These are phyloP conservation scores for Pseudogymnoascus sp. DNA, from an alignment of 2,329 filamentous ascomycete species.

Conservation along the genomic window DNA sequence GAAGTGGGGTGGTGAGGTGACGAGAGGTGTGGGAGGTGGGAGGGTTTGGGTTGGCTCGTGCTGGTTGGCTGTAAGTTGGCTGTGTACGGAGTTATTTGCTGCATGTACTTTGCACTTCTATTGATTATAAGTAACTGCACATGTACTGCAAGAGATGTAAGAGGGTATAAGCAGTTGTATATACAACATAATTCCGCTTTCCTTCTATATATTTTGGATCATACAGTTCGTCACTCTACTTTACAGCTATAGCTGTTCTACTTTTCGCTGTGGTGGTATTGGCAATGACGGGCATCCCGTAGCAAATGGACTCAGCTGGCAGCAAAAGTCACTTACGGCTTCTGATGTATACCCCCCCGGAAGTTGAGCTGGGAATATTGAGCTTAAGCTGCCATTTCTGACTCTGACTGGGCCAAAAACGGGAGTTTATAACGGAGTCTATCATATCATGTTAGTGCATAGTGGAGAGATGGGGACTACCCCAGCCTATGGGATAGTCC, in stretches of 20 bases:
- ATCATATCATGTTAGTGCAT: constrained; percentile 5
- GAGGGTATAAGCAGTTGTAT: not conserved
- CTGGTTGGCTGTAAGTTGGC: constrained; percentile 1
- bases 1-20: constrained; percentile 7
- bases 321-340: not conserved
- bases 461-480: constrained; percentile 5
- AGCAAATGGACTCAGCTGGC: not conserved
- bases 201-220: not conserved
- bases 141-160: not conserved
- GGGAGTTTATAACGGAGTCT: not conserved
- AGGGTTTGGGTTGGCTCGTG: constrained; percentile 8
- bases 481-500: not conserved
- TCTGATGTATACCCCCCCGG: not conserved
- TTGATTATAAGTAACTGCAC: not conserved
- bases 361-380: not conserved
- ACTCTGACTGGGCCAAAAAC: not conserved
- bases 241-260: not conserved
- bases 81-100: not conserved
- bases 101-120: not conserved
- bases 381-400: not conserved
- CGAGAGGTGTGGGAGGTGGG: constrained; percentile 8
- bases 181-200: not conserved
- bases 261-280: not conserved
- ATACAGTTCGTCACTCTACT: not conserved
- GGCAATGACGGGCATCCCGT: not conserved